Conservation (phyloP, 208 protist genomes). For the Wallacemonas rigidus region DNA sequence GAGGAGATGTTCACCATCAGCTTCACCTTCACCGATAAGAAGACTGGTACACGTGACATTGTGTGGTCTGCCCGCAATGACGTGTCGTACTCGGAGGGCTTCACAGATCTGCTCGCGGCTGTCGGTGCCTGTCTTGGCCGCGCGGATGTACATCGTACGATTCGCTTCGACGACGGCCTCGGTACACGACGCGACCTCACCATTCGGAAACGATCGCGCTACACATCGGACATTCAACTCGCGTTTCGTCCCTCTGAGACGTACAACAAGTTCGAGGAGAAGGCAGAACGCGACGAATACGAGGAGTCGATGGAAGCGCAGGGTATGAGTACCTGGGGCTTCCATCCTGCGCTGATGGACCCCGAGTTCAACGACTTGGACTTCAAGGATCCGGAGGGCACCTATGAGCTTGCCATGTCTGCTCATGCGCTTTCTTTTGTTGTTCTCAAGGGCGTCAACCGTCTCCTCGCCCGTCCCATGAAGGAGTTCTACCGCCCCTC, state of each 20-base stretch:
- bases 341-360: constrained; percentile 83
- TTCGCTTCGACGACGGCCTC: constrained; percentile 85
- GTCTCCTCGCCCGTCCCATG: constrained; percentile 74
- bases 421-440: constrained; percentile 83
- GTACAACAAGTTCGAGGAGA: constrained; percentile 85
- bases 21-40: constrained; percentile 85
- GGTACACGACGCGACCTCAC: constrained; percentile 75
- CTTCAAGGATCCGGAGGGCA: constrained; percentile 81
- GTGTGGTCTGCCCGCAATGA: constrained; percentile 84
- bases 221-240: constrained; percentile 83
- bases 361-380: constrained; percentile 83
- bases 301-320: constrained; percentile 63
- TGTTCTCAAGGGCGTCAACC: constrained; percentile 65
- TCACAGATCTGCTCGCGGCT: constrained; percentile 84
- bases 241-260: constrained; percentile 76
- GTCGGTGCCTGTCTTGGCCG: constrained; percentile 81
- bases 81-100: constrained; percentile 80
- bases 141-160: constrained; percentile 85
- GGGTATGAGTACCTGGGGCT: constrained; percentile 88
- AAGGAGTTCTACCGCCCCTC: constrained; percentile 88
- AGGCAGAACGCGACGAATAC: constrained; percentile 79
- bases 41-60: constrained; percentile 66
- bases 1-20: constrained; percentile 88
- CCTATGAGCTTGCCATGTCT: constrained; percentile 78
- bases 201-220: constrained; percentile 82